Conservation (phyloP, 768 basidiomycete genomes). For the Termitomyces heimii region DNA sequence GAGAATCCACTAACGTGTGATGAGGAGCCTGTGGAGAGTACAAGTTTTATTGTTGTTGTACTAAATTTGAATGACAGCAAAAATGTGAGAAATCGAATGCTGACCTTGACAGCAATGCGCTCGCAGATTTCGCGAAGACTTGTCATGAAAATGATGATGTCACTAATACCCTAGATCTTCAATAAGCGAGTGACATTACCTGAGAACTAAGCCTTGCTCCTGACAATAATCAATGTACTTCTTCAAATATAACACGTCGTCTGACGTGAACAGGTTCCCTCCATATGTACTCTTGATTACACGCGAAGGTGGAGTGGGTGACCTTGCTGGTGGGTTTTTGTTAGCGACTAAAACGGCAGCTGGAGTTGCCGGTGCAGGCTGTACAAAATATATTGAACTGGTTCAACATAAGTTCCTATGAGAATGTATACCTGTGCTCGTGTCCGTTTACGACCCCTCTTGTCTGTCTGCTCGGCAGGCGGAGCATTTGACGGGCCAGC, state of each 20-base stretch:
- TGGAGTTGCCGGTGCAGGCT: conserved; percentile 61
- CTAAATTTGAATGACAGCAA: background rate
- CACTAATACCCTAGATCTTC: background rate
- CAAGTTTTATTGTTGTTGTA: background rate
- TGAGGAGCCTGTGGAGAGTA: conserved; percentile 60
- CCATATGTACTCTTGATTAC: conserved; percentile 89
- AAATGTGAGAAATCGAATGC: conserved; percentile 1
- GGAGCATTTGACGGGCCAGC: conserved; percentile 32
- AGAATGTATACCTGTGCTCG: conserved; percentile 40
- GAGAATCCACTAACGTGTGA: conserved; percentile 58
- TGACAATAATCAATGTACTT: conserved; percentile 90
- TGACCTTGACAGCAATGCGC: conserved; percentile 75
- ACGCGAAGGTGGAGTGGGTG: conserved; percentile 77
- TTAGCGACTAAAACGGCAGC: conserved; percentile 64
- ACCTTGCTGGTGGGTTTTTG: conserved; percentile 64
- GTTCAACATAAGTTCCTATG: background rate
- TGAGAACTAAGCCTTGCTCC: conserved; percentile 78
- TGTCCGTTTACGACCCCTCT: conserved; percentile 65
- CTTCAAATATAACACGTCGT: conserved; percentile 79
- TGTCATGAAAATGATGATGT: conserved; percentile 14
- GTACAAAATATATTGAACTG: background rate
- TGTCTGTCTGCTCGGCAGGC: conserved; percentile 28
- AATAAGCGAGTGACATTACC: conserved; percentile 30
- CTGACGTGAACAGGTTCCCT: conserved; percentile 81
- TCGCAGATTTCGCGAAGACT: conserved; percentile 84